Percentiles rank a stretch among this genome's conserved stretches.
phyloP scores from a whole-genome alignment of 805 yeast species.

The Candida dendrica region DNA sequence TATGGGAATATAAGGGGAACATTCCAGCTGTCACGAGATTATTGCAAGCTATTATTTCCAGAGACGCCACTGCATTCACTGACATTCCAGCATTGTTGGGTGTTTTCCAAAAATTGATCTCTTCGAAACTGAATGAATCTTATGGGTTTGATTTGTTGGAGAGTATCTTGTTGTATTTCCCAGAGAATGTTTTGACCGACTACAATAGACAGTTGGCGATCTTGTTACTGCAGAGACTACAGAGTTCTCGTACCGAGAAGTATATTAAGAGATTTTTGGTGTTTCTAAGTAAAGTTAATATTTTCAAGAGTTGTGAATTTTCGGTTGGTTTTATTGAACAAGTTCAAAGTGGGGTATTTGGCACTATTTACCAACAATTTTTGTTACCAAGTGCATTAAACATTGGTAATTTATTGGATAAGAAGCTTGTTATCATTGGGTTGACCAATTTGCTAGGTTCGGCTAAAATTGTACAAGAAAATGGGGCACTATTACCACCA shows the following conservation, averaged over 20 bases:
- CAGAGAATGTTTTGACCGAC: constrained; percentile 39
- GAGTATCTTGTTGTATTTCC: constrained; percentile 51
- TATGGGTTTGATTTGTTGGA: constrained; percentile 84
- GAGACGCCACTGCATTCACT: constrained; percentile 26
- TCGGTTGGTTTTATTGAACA: constrained; percentile 59
- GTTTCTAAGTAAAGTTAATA: constrained; percentile 50
- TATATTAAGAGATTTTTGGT: constrained; percentile 64
- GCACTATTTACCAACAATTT: constrained; percentile 37
- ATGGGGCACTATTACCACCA: constrained; percentile 33
- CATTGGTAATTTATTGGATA: constrained; percentile 45
- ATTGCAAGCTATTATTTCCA: constrained; percentile 54
- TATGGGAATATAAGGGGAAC: constrained; percentile 92
- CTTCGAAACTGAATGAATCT: constrained; percentile 74
- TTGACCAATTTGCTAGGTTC: constrained; percentile 34
- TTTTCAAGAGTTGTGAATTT: constrained; percentile 41
- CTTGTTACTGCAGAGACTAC: constrained; percentile 72
- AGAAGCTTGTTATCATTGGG: constrained; percentile 48
- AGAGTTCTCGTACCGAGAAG: constrained; percentile 74
- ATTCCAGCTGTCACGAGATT: constrained; percentile 88
- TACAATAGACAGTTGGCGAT: constrained; percentile 68
- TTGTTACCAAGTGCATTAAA: constrained; percentile 34
- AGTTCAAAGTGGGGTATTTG: constrained; percentile 57
- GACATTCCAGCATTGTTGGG: constrained; percentile 78
- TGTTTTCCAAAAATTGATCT: constrained; percentile 88
- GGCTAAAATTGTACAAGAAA: constrained; percentile 28